Conservation (phyloP, 768 basidiomycete genomes). For the Kwoniella dendrophila region DNA sequence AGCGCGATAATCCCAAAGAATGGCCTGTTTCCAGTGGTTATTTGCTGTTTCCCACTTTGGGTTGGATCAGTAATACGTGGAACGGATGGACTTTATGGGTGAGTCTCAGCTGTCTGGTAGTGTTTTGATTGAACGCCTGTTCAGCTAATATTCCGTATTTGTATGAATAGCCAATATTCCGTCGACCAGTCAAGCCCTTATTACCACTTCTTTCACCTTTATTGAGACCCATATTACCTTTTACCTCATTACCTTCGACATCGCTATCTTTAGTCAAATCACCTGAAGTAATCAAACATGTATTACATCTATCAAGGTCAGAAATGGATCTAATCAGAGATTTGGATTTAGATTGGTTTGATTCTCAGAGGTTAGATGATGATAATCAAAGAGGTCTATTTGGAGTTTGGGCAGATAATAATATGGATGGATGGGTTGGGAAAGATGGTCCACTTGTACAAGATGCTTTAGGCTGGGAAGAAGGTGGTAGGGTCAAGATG, state of each 20-base stretch:
- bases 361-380: constrained; percentile 26
- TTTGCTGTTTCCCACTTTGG: constrained; percentile 72
- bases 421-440: constrained; percentile 71
- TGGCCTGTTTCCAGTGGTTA: constrained; percentile 59
- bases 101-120: constrained; percentile 36
- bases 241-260: constrained; percentile 56
- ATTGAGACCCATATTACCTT: constrained; percentile 60
- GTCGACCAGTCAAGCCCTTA: constrained; percentile 58
- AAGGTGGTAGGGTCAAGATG: constrained; percentile 60
- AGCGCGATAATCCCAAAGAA: background rate
- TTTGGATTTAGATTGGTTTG: constrained; percentile 61
- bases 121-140: constrained; percentile 51
- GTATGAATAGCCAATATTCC: constrained; percentile 59
- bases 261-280: constrained; percentile 61
- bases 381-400: constrained; percentile 57
- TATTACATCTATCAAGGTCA: constrained; percentile 66
- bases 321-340: constrained; percentile 68
- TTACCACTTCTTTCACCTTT: constrained; percentile 57
- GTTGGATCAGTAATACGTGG: constrained; percentile 66
- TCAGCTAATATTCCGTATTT: constrained; percentile 50
- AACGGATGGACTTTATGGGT: constrained; percentile 68
- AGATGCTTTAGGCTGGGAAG: constrained; percentile 55
- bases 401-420: constrained; percentile 64
- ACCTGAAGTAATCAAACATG: constrained; percentile 62
- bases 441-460: constrained; percentile 61